Conservation (phyloP, 2,329 filamentous ascomycete genomes). For the Trichoderma gracile region DNA sequence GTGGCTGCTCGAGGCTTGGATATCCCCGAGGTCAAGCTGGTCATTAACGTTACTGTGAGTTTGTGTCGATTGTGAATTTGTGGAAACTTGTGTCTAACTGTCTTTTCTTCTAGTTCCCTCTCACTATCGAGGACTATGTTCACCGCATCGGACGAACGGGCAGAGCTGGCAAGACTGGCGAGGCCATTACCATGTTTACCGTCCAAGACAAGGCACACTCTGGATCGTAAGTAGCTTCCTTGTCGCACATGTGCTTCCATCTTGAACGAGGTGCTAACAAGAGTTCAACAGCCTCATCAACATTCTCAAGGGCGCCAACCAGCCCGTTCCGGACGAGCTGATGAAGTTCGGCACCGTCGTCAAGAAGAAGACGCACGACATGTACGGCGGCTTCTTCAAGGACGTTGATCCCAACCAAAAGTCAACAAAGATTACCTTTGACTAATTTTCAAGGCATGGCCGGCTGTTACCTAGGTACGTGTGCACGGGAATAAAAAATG, state of each 20-base stretch:
- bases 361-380: slow-evolving; percentile 97
- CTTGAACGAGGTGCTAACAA: slow-evolving; percentile 23
- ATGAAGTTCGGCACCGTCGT: slow-evolving; percentile 97
- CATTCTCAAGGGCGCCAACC: slow-evolving; percentile 88
- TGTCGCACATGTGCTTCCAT: background rate
- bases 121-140: slow-evolving; percentile 96
- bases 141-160: slow-evolving; percentile 96
- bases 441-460: slow-evolving; percentile 44
- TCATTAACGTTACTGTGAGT: slow-evolving; percentile 82
- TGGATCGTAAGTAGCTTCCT: slow-evolving; percentile 67
- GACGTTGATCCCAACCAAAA: slow-evolving; percentile 81
- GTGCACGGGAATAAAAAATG: background rate
- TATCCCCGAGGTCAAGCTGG: slow-evolving; percentile 91
- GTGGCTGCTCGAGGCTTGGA: slow-evolving; percentile 92
- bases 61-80: background rate
- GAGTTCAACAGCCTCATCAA: slow-evolving; percentile 71
- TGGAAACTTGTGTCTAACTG: slow-evolving; percentile 29
- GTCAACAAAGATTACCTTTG: slow-evolving; percentile 90
- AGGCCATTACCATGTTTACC: slow-evolving; percentile 92
- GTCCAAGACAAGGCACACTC: slow-evolving; percentile 91
- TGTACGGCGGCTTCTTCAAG: slow-evolving; percentile 95
- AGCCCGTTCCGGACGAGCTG: slow-evolving; percentile 84
- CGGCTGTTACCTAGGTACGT: background rate
- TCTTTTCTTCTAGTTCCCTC: slow-evolving; percentile 62
- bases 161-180: slow-evolving; percentile 83